Evolutionary conservation across 208 protist genomes (phyloP), one percentile per base, ranked within the genome.

Genomic region (Histomonas meleagridis): DNA sequence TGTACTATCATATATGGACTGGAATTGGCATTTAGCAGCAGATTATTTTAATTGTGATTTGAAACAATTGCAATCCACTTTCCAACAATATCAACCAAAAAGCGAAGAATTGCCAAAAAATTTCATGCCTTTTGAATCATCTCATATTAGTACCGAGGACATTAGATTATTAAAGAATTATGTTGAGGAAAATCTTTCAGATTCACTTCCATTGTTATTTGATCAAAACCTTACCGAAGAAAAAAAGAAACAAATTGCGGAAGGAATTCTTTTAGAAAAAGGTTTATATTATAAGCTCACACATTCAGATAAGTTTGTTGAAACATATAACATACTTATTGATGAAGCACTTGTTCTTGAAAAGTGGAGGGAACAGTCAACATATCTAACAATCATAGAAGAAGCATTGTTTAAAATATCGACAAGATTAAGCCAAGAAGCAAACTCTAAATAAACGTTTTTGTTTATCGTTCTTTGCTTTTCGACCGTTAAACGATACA

Each of bases 1-100:
- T 40, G 55, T 86, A 51, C 35, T 86, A 51, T 26, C 51, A 43
- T 43, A 86, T 26, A 55, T 86, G 32, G 76, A 46, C 46, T 86
- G 76, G 76, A 86, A 86, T 48, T 86, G 76, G 76, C 16, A 86
- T 86, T 26, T 86, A 55, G 76, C 76, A 0, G 76, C 76, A 32
- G 76, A 86, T 38, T 48, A 86, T 49, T 16, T 86, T 16, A 16
- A 55, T 7, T 55, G 76, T 48, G 76, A 86, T 49, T n/a, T 46
- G 12, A 32, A 32, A 4, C 46, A 86, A 55, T 12, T 51, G 0
- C n/a, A 38, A 51, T 32, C 46, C 16, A 51, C 51, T n/a, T 86
- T 57, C 16, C n/a, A 86, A 55, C 32, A 18, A 28, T 57, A 55
- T 38, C 43, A 46, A 86, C 76, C 76, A 86, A 86, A 86, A 18